Evolutionary conservation across 805 yeast genomes (phyloP).

Genomic region (Maudiozyma serrabonitensis): DNA sequence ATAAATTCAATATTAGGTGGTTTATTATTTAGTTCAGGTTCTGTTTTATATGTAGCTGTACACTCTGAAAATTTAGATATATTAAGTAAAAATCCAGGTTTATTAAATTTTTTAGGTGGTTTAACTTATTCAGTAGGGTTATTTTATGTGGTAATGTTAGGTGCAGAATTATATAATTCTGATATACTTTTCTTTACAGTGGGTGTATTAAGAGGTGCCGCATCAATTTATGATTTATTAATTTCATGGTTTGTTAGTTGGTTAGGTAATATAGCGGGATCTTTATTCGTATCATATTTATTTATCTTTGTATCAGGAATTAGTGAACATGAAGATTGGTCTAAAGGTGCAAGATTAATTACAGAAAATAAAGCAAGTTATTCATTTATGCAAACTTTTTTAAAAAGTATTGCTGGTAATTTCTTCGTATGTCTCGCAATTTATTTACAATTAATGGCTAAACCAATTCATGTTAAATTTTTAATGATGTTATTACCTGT

Average conservation of each 20-base stretch:
- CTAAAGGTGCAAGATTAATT: constrained; percentile 40
- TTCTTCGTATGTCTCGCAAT: constrained; percentile 69
- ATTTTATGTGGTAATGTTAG: constrained; percentile 65
- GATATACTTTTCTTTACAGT: constrained; percentile 64
- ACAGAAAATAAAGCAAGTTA: constrained; percentile 35
- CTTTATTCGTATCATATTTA: constrained; percentile 55
- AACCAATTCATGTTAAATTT: constrained; percentile 69
- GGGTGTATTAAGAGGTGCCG: constrained; percentile 62
- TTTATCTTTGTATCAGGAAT: constrained; percentile 49
- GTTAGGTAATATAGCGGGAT: constrained; percentile 55
- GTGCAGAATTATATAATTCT: constrained; percentile 68
- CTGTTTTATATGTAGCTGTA: constrained; percentile 53
- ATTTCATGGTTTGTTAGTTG: constrained; percentile 62
- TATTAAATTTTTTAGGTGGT: constrained; percentile 49
- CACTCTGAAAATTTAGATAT: constrained; percentile 43
- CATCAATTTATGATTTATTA: constrained; percentile 48
- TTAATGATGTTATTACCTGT: constrained; percentile 56
- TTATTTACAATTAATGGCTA: constrained; percentile 67
- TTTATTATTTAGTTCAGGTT: constrained; percentile 57
- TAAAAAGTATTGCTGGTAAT: constrained; percentile 70
- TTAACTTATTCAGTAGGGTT: constrained; percentile 59
- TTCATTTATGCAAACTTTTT: constrained; percentile 51
- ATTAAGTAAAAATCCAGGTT: constrained; percentile 38
- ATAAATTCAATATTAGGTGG: constrained; percentile 66
- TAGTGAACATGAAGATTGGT: constrained; percentile 33